phyloP scores from a whole-genome alignment of 2,329 filamentous ascomycete species.

The Talaromyces marneffei region DNA sequence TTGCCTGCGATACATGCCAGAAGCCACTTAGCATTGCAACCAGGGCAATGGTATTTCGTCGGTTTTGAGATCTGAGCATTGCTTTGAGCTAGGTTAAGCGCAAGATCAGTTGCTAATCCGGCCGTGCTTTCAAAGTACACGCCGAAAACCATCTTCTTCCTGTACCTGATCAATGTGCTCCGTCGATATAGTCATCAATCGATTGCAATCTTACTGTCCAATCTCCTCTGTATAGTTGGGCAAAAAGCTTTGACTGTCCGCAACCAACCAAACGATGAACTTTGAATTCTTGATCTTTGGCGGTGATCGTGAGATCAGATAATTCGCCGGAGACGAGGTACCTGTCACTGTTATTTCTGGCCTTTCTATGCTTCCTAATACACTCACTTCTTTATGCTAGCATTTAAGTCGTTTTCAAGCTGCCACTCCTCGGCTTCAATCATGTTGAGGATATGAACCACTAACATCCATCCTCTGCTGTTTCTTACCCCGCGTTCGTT shows the following conservation, averaged over 20 bases:
- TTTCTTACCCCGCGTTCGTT: too few relatives aligned
- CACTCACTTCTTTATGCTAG: background rate
- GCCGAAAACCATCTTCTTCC: background rate
- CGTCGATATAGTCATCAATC: background rate
- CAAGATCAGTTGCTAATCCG: background rate
- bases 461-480: too few relatives aligned
- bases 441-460: background rate
- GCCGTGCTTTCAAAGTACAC: background rate
- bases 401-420: background rate
- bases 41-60: background rate
- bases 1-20: background rate
- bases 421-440: background rate
- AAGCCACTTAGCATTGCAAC: background rate
- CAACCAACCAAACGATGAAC: conserved; percentile 4
- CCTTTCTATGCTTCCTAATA: background rate
- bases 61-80: background rate
- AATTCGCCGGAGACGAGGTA: background rate
- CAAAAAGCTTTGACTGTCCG: conserved; percentile 3
- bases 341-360: background rate
- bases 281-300: conserved; percentile 5
- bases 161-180: background rate
- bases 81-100: background rate
- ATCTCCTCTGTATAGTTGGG: background rate
- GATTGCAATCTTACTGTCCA: conserved; percentile 1
- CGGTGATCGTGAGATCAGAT: background rate